Base-by-base conservation (phyloP, 2,329 filamentous ascomycete genomes). In the Phoma herbarum region DNA sequence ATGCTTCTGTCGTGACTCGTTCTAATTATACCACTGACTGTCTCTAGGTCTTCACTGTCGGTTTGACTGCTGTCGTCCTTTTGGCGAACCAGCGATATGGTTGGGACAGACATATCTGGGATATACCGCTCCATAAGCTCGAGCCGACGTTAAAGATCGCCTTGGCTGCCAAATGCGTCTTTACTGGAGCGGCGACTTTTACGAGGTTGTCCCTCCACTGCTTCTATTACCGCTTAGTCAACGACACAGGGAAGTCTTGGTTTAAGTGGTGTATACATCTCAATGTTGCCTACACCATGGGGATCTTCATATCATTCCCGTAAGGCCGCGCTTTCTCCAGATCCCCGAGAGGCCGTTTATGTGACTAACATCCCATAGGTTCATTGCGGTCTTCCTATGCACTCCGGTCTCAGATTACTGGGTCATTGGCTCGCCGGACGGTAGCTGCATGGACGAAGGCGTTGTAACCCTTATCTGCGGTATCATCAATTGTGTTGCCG, bases 221-320 rank as follows among this genome's bases (percentile, higher is more conserved):
- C 62, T 81, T 82, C 64, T 83, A 82, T 61, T 81, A 81, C 51
- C 75, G 81, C 12, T 68, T 82, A 10, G 70, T 81, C 8, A 58
- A 73, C 10, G 79, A 82, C 59, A 76, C 75, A n/a, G 74, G 73
- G 1, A 75, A 73, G 47, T 64, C 49, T 1, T 75, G 75, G 69
- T 82, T 80, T 66, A 70, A 62, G 14, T 77, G 74, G 72, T 62
- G 77, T 2, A 66, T 82, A 3, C 79, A 81, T 47, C 64, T 63
- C 7, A 77, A 76, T 26, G 67, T 79, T 23, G 65, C 60, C 11
- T 79, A 78, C 60, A 75, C 75, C 1, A 35, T 80, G 5, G 69
- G 62, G 1, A 73, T 80, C 5, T 73, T 78, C 12, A 62, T 81
- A n/a, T 65, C 71, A 1, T 79, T 80, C 44, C 66, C 29, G 57